These are phyloP conservation scores for Cylindrotheca fusiformis DNA, from an alignment of 108 stramenopile genomes.

Conservation along the genomic window DNA sequence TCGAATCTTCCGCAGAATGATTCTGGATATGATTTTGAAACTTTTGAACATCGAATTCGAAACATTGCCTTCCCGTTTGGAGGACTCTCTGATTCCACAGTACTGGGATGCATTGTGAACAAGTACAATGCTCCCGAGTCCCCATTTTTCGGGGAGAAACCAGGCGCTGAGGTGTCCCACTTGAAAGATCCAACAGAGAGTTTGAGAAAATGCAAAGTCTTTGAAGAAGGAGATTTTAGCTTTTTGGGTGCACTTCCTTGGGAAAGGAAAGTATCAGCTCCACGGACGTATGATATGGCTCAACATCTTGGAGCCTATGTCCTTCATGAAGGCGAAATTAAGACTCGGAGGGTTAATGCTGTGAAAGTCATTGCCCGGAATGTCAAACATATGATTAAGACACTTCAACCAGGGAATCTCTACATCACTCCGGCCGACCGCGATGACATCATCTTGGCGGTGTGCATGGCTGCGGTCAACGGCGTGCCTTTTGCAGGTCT, in stretches of 20 bases:
- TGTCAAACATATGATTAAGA: conserved; percentile 14
- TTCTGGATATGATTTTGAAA: not conserved
- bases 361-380: conserved; percentile 9
- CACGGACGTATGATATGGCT: conserved; percentile 12
- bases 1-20: conserved; percentile 1
- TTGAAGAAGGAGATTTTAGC: conserved; percentile 2
- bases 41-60: conserved; percentile 2
- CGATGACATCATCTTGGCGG: conserved; percentile 21
- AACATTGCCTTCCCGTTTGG: conserved; percentile 6
- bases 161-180: not conserved
- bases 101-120: conserved; percentile 26
- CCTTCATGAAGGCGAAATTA: conserved; percentile 11
- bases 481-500: conserved; percentile 22
- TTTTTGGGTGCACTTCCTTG: conserved; percentile 23
- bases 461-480: conserved; percentile 28
- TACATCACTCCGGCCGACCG: conserved; percentile 14
- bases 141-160: not conserved
- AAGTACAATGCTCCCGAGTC: conserved; percentile 19
- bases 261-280: conserved; percentile 5
- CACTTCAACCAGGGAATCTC: conserved; percentile 7
- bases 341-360: conserved; percentile 7
- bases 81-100: conserved; percentile 8
- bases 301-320: conserved; percentile 9
- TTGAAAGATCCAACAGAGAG: not conserved
- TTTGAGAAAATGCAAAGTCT: conserved; percentile 1